phyloP scores from a whole-genome alignment of 164 flowering plant genomes.

The Taxillus chinensis region DNA sequence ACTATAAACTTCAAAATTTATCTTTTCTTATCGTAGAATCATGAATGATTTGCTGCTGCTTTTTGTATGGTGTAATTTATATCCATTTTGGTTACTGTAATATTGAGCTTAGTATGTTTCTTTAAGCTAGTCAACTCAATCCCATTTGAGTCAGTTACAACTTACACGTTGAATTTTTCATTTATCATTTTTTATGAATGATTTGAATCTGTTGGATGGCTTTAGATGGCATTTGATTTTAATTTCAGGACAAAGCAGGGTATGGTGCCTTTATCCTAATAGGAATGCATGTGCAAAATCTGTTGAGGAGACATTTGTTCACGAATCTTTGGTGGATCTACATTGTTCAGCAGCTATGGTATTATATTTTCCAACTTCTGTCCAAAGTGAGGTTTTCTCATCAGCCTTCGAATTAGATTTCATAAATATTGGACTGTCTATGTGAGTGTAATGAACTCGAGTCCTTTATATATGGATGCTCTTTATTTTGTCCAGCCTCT shows the following conservation, averaged over 20 bases:
- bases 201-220: neutral
- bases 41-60: too few relatives aligned
- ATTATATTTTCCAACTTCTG: constrained; percentile 1
- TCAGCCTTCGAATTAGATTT: neutral
- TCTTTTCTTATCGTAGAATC: too few relatives aligned
- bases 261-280: constrained; percentile 93
- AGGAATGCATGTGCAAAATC: constrained; percentile 45
- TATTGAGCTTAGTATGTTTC: too few relatives aligned
- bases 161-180: neutral
- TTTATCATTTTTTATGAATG: neutral
- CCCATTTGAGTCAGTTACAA: neutral
- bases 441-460: neutral
- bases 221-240: constrained; percentile 5
- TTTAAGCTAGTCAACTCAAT: too few relatives aligned
- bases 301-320: constrained; percentile 42
- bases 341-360: constrained; percentile 26
- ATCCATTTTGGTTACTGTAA: too few relatives aligned
- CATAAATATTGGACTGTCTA: neutral
- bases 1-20: too few relatives aligned
- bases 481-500: too few relatives aligned
- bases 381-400: neutral
- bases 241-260: constrained; percentile 56
- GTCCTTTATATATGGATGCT: neutral
- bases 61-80: too few relatives aligned
- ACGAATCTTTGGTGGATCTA: constrained; percentile 12